Conservation (phyloP, 2,329 filamentous ascomycete species). For the Diaporthe humulicola region DNA sequence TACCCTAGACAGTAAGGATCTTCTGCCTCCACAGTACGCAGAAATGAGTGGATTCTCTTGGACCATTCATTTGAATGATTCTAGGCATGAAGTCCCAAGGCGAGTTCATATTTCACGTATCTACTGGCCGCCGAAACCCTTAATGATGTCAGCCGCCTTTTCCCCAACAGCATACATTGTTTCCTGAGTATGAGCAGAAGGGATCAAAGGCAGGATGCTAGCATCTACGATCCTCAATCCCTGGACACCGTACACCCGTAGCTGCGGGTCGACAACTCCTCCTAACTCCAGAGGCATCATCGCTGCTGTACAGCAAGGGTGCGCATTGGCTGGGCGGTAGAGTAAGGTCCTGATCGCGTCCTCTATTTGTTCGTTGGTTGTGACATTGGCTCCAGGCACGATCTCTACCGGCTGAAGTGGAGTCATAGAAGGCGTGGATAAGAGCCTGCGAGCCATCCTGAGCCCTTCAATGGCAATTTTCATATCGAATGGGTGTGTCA, state of each 20-base stretch:
- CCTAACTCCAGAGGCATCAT: conserved; percentile 57
- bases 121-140: not conserved
- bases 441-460: conserved; percentile 52
- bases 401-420: conserved; percentile 50
- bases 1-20: not conserved
- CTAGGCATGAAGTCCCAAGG: not conserved
- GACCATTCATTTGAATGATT: not conserved
- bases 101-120: not conserved
- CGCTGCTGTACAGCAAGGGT: conserved; percentile 55
- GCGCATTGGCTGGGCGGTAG: conserved; percentile 48
- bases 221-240: conserved; percentile 33
- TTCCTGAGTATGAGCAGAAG: conserved; percentile 34
- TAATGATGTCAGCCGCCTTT: conserved; percentile 35
- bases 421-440: conserved; percentile 51
- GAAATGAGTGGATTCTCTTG: not conserved
- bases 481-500: conserved; percentile 54
- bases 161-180: conserved; percentile 36
- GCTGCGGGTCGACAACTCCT: conserved; percentile 53
- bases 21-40: not conserved
- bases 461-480: conserved; percentile 54
- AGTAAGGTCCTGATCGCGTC: conserved; percentile 38
- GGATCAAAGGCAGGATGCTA: conserved; percentile 34
- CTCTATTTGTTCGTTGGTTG: conserved; percentile 51
- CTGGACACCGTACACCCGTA: conserved; percentile 35
- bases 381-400: conserved; percentile 48